These are phyloP conservation scores for Trichoderma guizhouense DNA, from an alignment of 2,329 filamentous ascomycete species.

Conservation along the genomic window DNA sequence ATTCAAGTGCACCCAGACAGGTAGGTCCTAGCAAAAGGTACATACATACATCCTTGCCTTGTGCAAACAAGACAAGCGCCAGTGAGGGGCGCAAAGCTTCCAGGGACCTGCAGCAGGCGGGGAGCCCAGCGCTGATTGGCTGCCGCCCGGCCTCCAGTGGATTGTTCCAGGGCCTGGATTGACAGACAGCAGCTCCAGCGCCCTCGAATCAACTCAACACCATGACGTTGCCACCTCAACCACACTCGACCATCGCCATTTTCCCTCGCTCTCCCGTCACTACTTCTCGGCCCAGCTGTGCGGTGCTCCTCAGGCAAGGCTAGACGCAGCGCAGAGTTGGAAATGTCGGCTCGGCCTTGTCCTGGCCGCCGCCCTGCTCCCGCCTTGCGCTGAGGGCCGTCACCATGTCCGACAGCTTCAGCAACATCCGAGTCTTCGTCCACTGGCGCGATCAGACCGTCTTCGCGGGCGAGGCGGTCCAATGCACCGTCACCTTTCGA, in stretches of 20 bases:
- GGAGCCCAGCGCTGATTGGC: slow-evolving; percentile 6
- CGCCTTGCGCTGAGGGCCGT: slow-evolving; percentile 34
- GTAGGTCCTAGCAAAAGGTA: not conserved
- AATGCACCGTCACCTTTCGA: slow-evolving; percentile 94
- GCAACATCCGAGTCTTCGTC: slow-evolving; percentile 91
- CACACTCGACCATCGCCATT: not conserved
- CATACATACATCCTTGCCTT: not conserved
- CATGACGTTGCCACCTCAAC: slow-evolving; percentile 15
- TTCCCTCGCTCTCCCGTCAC: not conserved
- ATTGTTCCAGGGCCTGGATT: not conserved
- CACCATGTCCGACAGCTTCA: slow-evolving; percentile 49
- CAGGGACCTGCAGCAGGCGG: slow-evolving; percentile 14
- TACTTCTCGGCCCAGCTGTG: not conserved
- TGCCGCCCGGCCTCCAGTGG: not conserved
- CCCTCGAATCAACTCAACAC: slow-evolving; percentile 8
- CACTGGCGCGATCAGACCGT: slow-evolving; percentile 92
- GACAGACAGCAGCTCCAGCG: not conserved
- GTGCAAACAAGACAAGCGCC: not conserved
- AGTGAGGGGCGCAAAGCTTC: slow-evolving; percentile 1
- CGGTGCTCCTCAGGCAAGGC: slow-evolving; percentile 18
- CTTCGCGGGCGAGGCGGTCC: slow-evolving; percentile 93
- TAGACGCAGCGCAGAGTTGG: slow-evolving; percentile 31
- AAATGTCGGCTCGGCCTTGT: slow-evolving; percentile 31
- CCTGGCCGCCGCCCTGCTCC: slow-evolving; percentile 27
- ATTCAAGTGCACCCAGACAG: not conserved